Base-by-base conservation (phyloP, 2,329 filamentous ascomycete genomes). In the Zymoseptoria ardabiliae region DNA sequence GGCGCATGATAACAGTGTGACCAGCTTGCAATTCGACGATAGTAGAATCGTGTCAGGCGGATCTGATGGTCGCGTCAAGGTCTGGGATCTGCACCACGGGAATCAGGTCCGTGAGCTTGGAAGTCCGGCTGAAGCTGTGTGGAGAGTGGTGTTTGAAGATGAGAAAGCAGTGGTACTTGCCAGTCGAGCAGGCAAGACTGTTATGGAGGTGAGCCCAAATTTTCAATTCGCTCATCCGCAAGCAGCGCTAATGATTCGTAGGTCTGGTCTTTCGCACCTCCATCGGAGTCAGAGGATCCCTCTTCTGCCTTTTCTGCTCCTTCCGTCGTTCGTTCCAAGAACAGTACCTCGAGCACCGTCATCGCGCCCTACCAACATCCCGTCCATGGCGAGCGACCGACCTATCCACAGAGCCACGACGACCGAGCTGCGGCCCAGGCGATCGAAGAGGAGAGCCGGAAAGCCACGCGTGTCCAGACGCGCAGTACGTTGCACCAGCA, bases 81-180 rank as follows among this genome's bases (percentile, higher is more conserved):
- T 99, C 57, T 99, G 94, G 94, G 93, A 96, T 76, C 79, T 97
- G 60, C 91, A 94, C 75, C 94, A 90, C 2, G 94, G 94, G 3
- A 88, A 90, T 59, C 81, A 96, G 25, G 90, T 99, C 21, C 86
- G 94, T 61, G 94, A 99, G 75, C 83, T 99, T 50, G 93, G 93
- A 53, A 86, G 88, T 20, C 91, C 93, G 56, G 91, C 93, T 0
- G 93, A 99, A 71, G 92, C 93, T 17, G 94, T 99, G 0, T 99
- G 94, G 94, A 84, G 94, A 61, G 93, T 99, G 35, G 94, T 95
- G 0, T 99, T 99, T 73, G 94, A 99, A 72, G 93, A 96, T 65
- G 94, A 99, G 75, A 97, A 97, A 75, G 96, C 93, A 60, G 93
- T 99, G 28, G 93, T 96, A 30, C 89, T 99, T 81, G 94, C 94